A percentile compares a stretch with the other conserved stretches of the same genome.
phyloP scores from a whole-genome alignment of 2,329 filamentous ascomycete species.

The Leptographium flavum region DNA sequence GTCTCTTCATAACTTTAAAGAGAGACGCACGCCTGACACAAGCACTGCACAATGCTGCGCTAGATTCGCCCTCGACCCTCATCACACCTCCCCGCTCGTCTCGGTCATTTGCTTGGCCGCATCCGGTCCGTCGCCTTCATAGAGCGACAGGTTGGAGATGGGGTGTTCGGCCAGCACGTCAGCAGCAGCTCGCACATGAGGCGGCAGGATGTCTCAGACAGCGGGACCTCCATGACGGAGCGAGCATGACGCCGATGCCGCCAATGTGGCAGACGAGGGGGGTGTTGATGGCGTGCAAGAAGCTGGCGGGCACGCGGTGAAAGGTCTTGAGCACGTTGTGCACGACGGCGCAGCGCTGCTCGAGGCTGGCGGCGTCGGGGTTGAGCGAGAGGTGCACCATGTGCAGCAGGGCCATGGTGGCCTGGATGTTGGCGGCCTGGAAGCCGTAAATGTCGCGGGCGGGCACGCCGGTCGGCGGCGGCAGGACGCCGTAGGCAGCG shows the following conservation, averaged over 20 bases:
- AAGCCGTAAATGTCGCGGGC: conserved; percentile 19
- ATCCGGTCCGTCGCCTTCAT: too few relatives aligned
- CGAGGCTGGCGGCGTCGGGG: conserved; percentile 13
- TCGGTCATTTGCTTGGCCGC: too few relatives aligned
- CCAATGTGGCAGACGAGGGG: conserved; percentile 20
- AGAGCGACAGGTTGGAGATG: too few relatives aligned
- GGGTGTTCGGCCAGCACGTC: too few relatives aligned
- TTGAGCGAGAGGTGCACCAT: conserved; percentile 18
- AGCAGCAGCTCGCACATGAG: conserved; percentile 17
- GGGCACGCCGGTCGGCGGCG: conserved; percentile 13
- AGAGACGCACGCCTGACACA: too few relatives aligned
- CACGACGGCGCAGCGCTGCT: conserved; percentile 18
- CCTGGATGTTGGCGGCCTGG: conserved; percentile 22
- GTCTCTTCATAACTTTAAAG: too few relatives aligned
- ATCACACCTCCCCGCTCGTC: too few relatives aligned
- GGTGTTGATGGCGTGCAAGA: conserved; percentile 18
- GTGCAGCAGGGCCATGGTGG: conserved; percentile 19
- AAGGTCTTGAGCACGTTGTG: conserved; percentile 17
- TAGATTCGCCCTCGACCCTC: too few relatives aligned
- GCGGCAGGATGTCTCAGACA: conserved; percentile 16
- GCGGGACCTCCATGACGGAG: conserved; percentile 18
- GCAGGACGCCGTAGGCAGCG: conserved; percentile 16
- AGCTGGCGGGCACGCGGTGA: conserved; percentile 15
- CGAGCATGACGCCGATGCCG: conserved; percentile 20
- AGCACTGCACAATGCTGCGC: too few relatives aligned